phyloP scores from a whole-genome alignment of 768 basidiomycete genomes.

The Calocybe cyanea region DNA sequence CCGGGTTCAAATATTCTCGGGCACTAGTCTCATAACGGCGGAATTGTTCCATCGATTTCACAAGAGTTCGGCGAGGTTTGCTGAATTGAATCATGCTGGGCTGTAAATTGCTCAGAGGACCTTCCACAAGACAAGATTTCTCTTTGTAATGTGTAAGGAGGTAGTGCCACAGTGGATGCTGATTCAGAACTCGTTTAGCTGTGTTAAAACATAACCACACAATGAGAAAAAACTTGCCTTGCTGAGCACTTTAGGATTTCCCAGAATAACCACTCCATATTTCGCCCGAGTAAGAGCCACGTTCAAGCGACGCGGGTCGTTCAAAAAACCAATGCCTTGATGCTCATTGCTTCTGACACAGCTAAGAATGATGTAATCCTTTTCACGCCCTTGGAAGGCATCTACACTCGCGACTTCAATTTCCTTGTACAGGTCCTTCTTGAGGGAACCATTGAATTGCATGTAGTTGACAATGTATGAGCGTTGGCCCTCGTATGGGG shows the following conservation, averaged over 20 bases:
- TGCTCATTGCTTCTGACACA: constrained; percentile 99
- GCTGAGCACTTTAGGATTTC: constrained; percentile 99
- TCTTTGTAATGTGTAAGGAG: constrained; percentile 99
- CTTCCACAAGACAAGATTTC: constrained; percentile 89
- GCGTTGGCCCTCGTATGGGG: constrained; percentile 97
- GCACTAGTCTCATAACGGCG: constrained; percentile 91
- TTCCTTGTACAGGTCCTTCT: constrained; percentile 99
- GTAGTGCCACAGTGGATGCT: constrained; percentile 99
- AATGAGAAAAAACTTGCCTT: constrained; percentile 62
- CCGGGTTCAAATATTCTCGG: constrained; percentile 58
- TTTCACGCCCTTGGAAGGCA: constrained; percentile 99
- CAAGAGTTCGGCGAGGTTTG: constrained; percentile 87
- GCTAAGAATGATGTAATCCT: constrained; percentile 98
- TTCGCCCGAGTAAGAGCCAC: constrained; percentile 97
- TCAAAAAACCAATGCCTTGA: constrained; percentile 98
- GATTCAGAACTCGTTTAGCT: constrained; percentile 12
- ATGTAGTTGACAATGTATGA: constrained; percentile 99
- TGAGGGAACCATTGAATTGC: constrained; percentile 99
- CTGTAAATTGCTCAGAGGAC: constrained; percentile 93
- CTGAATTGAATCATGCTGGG: constrained; percentile 99
- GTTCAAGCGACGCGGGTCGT: constrained; percentile 93
- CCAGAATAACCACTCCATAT: constrained; percentile 98
- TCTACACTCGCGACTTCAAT: constrained; percentile 99
- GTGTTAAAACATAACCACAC: neutral
- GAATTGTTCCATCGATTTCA: constrained; percentile 90